phyloP scores from a whole-genome alignment of 345 rosid species.

The Arabis hirsuta region DNA sequence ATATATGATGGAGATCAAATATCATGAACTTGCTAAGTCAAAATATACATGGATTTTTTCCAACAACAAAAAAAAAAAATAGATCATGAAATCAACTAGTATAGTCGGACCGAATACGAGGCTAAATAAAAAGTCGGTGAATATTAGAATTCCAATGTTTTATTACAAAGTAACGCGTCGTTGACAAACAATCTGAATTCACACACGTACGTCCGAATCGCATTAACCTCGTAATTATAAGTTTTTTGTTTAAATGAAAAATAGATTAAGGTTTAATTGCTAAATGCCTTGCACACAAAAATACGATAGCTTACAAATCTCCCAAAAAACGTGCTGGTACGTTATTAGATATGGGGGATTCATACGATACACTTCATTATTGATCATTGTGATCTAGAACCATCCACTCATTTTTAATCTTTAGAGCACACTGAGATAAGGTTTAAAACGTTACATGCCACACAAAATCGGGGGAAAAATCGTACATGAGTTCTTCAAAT shows the following conservation, averaged over 20 bases:
- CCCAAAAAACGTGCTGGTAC: background rate
- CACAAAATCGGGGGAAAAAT: background rate
- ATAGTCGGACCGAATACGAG: background rate
- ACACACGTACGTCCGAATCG: background rate
- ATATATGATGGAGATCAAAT: too few relatives aligned
- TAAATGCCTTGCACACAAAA: background rate
- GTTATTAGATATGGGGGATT: background rate
- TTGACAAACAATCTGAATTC: conserved; percentile 13
- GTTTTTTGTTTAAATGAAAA: background rate
- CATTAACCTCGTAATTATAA: background rate
- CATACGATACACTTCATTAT: background rate
- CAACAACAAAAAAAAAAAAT: too few relatives aligned
- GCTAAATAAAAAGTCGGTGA: background rate
- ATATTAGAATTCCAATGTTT: background rate
- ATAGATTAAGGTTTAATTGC: background rate
- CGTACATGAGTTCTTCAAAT: too few relatives aligned
- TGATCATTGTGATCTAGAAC: background rate
- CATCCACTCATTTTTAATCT: background rate
- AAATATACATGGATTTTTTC: too few relatives aligned
- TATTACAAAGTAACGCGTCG: conserved; percentile 16
- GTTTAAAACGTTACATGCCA: background rate
- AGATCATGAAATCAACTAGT: too few relatives aligned
- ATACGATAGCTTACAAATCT: background rate
- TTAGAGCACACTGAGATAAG: background rate
- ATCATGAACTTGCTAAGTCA: too few relatives aligned